Evolutionary conservation across 805 yeast genomes (phyloP).

Genomic region (Pichia cabralensis): DNA sequence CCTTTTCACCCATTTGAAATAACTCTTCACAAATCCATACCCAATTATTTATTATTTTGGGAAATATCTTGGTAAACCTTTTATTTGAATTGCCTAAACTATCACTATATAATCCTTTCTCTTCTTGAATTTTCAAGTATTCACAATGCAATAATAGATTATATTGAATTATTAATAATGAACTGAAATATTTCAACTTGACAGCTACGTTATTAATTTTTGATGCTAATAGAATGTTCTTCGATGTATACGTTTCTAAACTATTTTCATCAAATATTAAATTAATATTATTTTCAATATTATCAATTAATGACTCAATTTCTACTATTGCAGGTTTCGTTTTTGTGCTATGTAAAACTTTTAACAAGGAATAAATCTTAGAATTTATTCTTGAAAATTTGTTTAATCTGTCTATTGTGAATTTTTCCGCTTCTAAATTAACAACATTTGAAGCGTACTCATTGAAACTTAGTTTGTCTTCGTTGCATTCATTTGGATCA

Average conservation of each 20-base stretch:
- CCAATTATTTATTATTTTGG: not conserved
- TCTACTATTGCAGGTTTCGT: conserved; percentile 16
- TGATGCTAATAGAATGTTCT: not conserved
- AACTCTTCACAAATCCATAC: not conserved
- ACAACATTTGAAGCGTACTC: conserved; percentile 10
- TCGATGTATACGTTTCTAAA: conserved; percentile 1
- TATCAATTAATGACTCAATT: conserved; percentile 12
- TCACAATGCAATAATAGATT: conserved; percentile 14
- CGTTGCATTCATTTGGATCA: conserved; percentile 12
- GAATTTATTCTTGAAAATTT: conserved; percentile 13
- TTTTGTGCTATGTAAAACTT: conserved; percentile 14
- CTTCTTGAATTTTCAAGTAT: not conserved
- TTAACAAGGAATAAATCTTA: conserved; percentile 14
- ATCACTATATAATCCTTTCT: not conserved
- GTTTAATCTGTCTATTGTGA: conserved; percentile 13
- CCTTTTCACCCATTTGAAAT: not conserved
- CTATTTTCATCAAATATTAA: conserved; percentile 1
- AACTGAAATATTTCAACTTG: conserved; percentile 4
- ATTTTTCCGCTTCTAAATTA: conserved; percentile 14
- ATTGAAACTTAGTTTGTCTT: conserved; percentile 10
- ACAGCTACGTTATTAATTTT: conserved; percentile 5
- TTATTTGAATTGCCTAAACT: too few species aligned
- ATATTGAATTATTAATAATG: conserved; percentile 9
- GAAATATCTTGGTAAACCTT: conserved; percentile 2
- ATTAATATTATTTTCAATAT: conserved; percentile 7